Evolutionary conservation across 1,284 basidiomycete species (phyloP).

Genomic region (Schizopora paradoxa): DNA sequence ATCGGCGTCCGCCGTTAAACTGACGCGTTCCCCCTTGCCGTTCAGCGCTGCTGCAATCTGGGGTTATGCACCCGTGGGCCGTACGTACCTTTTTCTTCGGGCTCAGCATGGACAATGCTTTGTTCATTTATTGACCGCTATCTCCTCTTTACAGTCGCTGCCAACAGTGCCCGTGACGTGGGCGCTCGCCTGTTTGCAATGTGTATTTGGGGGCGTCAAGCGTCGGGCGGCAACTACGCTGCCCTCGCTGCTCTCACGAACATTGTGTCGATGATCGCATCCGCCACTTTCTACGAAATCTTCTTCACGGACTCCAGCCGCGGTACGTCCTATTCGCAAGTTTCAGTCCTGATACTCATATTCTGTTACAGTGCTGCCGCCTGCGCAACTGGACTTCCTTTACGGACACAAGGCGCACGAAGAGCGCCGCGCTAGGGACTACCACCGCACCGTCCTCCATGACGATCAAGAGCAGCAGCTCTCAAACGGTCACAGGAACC

Average conservation of each 20-base stretch:
- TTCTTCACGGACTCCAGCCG: constrained; percentile 42
- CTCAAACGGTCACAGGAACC: too few species aligned
- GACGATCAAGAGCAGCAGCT: too few species aligned
- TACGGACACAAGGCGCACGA: constrained; percentile 20
- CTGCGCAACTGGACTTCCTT: constrained; percentile 20
- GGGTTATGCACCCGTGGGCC: constrained; percentile 50
- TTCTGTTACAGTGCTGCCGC: constrained; percentile 16
- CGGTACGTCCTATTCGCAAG: constrained; percentile 26
- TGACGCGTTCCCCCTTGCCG: constrained; percentile 29
- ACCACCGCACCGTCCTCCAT: too few species aligned
- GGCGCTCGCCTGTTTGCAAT: constrained; percentile 55
- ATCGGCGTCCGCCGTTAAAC: background rate
- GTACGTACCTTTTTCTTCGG: constrained; percentile 37
- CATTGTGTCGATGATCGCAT: constrained; percentile 49
- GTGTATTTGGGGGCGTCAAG: constrained; percentile 51
- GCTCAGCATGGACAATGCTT: too few species aligned
- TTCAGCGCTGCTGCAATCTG: constrained; percentile 50
- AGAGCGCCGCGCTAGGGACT: constrained; percentile 15
- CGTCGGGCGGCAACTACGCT: constrained; percentile 52
- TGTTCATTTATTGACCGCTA: background rate
- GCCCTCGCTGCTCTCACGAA: constrained; percentile 62
- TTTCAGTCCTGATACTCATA: background rate
- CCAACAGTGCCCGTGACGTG: constrained; percentile 64
- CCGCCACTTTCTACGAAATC: constrained; percentile 19
- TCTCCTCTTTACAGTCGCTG: constrained; percentile 40